Evolutionary conservation across 2,329 filamentous ascomycete species (phyloP), one percentile per base, ranked within the genome.

Genomic region (Nemania serpens): DNA sequence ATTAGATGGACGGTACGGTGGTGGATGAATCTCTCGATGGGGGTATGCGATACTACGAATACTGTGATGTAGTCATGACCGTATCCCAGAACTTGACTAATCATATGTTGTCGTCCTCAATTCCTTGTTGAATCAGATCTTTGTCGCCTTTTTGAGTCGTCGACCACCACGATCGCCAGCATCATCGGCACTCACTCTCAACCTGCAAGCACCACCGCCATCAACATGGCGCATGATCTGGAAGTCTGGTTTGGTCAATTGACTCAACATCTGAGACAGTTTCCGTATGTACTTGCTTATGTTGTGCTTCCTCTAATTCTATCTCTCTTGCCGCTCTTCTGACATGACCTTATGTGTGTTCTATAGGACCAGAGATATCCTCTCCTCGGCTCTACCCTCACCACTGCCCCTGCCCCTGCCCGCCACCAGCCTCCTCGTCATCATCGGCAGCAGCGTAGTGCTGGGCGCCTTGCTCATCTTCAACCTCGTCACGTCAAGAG

Each of bases 211-310:
- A 18, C 17, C 47, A 51, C 18, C 20, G 39, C 29, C 46, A 55
- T 41, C 42, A 65, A 62, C 22, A 73, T 73, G 70, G 64, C 68
- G 37, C 20, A 22, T 41, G 68, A 71, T 59, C 52, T 74, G 18
- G 65, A 68, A 49, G 47, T 46, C 62, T 74, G 71, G 71, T 17
- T 68, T 53, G 59, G 55, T 41, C 61, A 70, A 49, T 66, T 73
- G 36, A 59, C 51, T 49, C 59, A 47, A 22, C 60, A 69, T 41
- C 58, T 73, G 51, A 66, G 58, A 61, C 63, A 66, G 17, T 71
- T 74, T 58, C 72, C 72, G 71, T 73, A 69, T 17, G 70, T 69
- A 15, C 11, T 18, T 34, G 34, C 12, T 2, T 45, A 15, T 7
- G 15, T 36, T 29, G 11, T 47, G n/a, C 4, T n/a, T n/a, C 17